Percentiles rank a stretch among this genome's conserved stretches.
Conservation (phyloP, 352 stramenopile genomes). For the Phytophthora ohioensis region DNA sequence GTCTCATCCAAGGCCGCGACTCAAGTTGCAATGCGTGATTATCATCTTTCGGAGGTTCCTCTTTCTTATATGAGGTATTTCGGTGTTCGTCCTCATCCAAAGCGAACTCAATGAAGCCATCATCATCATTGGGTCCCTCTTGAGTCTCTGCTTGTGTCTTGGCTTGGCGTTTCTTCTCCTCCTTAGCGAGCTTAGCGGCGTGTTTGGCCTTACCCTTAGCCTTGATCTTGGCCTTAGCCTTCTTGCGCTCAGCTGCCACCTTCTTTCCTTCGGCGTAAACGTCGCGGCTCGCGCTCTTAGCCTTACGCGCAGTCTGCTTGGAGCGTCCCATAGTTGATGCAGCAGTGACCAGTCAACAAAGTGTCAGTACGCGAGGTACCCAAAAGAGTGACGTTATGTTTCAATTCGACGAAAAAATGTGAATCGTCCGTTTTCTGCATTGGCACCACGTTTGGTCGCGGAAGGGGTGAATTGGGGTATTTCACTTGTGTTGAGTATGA, state of each 20-base stretch:
- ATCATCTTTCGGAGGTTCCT: slow-evolving; percentile 10
- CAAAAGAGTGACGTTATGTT: slow-evolving; percentile 7
- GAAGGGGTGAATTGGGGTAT: not conserved
- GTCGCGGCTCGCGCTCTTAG: slow-evolving; percentile 41
- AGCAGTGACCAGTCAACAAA: slow-evolving; percentile 7
- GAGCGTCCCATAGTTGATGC: slow-evolving; percentile 53
- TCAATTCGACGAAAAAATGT: slow-evolving; percentile 24
- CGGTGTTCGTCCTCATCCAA: slow-evolving; percentile 15
- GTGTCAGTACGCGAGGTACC: not conserved
- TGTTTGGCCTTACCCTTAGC: slow-evolving; percentile 64
- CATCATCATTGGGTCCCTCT: slow-evolving; percentile 26
- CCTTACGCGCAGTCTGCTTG: slow-evolving; percentile 47
- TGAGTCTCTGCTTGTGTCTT: slow-evolving; percentile 1
- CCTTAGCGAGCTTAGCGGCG: slow-evolving; percentile 60
- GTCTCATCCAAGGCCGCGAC: slow-evolving; percentile 74
- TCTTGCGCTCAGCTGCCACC: slow-evolving; percentile 49
- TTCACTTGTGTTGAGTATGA: slow-evolving; percentile 27
- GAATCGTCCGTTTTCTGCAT: slow-evolving; percentile 25
- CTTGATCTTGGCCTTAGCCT: slow-evolving; percentile 67
- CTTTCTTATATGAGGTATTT: slow-evolving; percentile 19
- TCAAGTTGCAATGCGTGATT: slow-evolving; percentile 52
- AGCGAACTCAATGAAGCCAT: slow-evolving; percentile 66
- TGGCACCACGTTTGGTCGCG: not conserved
- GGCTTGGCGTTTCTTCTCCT: slow-evolving; percentile 51
- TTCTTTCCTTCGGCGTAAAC: slow-evolving; percentile 45